Conservation (phyloP, 345 rosid species). For the Clausena lansium region DNA sequence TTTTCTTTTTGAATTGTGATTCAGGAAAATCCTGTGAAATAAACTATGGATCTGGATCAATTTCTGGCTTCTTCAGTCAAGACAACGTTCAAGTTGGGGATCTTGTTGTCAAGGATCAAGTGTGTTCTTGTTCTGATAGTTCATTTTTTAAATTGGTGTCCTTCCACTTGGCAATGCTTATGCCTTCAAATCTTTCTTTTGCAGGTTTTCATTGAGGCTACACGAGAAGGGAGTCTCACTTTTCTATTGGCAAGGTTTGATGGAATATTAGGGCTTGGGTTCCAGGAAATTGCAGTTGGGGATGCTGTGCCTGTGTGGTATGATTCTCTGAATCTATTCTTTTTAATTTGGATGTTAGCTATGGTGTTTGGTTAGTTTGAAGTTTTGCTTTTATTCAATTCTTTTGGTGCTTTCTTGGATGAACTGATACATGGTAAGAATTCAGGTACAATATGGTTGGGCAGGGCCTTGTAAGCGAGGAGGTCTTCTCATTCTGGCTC, state of each 20-base stretch:
- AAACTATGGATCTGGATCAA: constrained; percentile 67
- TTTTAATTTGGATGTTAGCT: background rate
- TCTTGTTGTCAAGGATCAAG: constrained; percentile 66
- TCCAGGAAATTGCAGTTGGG: constrained; percentile 69
- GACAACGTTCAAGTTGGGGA: constrained; percentile 69
- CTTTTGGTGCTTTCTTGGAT: background rate
- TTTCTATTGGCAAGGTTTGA: constrained; percentile 65
- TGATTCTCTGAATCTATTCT: background rate
- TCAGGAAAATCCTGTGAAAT: constrained; percentile 59
- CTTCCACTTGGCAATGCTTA: background rate
- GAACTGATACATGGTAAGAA: background rate
- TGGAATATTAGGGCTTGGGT: constrained; percentile 84
- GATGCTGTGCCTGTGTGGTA: constrained; percentile 70
- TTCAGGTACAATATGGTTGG: constrained; percentile 71
- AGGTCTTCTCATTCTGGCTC: constrained; percentile 80
- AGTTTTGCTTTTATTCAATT: background rate
- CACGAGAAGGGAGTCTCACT: constrained; percentile 54
- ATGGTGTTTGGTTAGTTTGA: too few relatives aligned
- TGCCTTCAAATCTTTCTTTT: background rate
- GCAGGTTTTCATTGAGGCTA: constrained; percentile 76
- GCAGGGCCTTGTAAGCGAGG: constrained; percentile 51
- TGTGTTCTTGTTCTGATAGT: constrained; percentile 15
- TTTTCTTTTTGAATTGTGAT: constrained; percentile 13
- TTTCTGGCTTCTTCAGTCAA: constrained; percentile 74
- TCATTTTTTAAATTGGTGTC: background rate